phyloP scores from a whole-genome alignment of 2,329 filamentous ascomycete species.

The Cryphonectria japonica region DNA sequence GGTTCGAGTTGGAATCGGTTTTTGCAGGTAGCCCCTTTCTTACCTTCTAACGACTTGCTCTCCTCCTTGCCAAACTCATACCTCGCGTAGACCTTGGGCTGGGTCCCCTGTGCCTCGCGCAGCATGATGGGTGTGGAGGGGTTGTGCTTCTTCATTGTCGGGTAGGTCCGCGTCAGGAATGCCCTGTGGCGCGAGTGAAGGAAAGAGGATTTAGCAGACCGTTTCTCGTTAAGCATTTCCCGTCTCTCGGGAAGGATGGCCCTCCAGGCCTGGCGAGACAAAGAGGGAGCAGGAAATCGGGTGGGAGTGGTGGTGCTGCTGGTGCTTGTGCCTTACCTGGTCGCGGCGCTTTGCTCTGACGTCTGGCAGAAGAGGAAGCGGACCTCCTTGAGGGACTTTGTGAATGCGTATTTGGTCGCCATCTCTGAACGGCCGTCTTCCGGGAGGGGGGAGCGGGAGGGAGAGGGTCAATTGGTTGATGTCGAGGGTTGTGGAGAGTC shows the following conservation, averaged over 20 bases:
- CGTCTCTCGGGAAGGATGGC: not conserved
- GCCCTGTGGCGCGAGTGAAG: slow-evolving; percentile 57
- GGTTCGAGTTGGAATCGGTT: not conserved
- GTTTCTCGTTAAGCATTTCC: not conserved
- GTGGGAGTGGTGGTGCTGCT: not conserved
- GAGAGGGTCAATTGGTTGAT: not conserved
- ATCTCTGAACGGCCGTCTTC: slow-evolving; percentile 53
- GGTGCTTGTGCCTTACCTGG: slow-evolving; percentile 64
- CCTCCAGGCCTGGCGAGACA: not conserved
- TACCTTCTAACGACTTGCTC: slow-evolving; percentile 59
- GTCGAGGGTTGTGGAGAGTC: not conserved
- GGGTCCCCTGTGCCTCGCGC: slow-evolving; percentile 83
- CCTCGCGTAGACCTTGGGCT: slow-evolving; percentile 87
- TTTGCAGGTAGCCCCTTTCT: slow-evolving; percentile 8
- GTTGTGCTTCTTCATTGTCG: slow-evolving; percentile 99
- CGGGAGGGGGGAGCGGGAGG: not conserved
- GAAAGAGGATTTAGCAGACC: slow-evolving; percentile 7
- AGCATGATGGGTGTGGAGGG: slow-evolving; percentile 91
- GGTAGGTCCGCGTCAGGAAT: slow-evolving; percentile 90
- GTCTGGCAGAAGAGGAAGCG: slow-evolving; percentile 98
- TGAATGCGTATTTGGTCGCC: slow-evolving; percentile 93
- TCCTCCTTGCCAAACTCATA: slow-evolving; percentile 69
- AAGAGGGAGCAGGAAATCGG: not conserved
- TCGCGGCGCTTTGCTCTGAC: slow-evolving; percentile 84
- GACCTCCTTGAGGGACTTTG: slow-evolving; percentile 87